Evolutionary conservation across 768 basidiomycete species (phyloP).

Genomic region (Pulveroboletus sp.): DNA sequence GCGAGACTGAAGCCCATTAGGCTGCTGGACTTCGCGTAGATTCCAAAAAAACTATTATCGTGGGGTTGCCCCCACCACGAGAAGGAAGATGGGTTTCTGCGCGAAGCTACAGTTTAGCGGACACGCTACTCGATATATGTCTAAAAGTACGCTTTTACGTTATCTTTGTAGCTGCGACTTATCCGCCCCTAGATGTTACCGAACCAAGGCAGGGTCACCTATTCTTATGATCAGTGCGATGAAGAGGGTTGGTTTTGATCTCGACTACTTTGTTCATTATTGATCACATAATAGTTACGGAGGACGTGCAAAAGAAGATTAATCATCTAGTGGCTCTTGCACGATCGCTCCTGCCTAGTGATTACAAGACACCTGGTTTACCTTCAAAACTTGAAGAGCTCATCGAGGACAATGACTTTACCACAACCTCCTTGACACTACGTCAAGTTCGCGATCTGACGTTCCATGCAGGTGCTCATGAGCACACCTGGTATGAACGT

Average conservation of each 20-base stretch:
- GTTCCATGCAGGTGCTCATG: slow-evolving; percentile 32
- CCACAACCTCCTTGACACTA: slow-evolving; percentile 28
- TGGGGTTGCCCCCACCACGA: slow-evolving; percentile 41
- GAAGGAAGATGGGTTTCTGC: slow-evolving; percentile 32
- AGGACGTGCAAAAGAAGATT: slow-evolving; percentile 35
- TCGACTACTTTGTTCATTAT: not conserved
- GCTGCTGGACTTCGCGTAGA: slow-evolving; percentile 39
- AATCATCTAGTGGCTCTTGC: slow-evolving; percentile 40
- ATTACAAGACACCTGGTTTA: slow-evolving; percentile 28
- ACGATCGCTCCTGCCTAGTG: slow-evolving; percentile 36
- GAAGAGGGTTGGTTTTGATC: slow-evolving; percentile 16
- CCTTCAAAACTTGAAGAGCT: slow-evolving; percentile 30
- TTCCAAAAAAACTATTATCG: slow-evolving; percentile 36
- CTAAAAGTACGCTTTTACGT: slow-evolving; percentile 29
- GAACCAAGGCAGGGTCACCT: slow-evolving; percentile 32
- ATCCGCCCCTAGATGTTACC: slow-evolving; percentile 37
- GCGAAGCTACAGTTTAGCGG: slow-evolving; percentile 42
- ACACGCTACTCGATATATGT: slow-evolving; percentile 35
- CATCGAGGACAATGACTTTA: slow-evolving; percentile 31
- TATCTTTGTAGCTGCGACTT: not conserved
- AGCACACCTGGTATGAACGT: slow-evolving; percentile 39
- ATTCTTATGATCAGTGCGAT: slow-evolving; percentile 21
- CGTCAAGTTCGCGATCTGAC: slow-evolving; percentile 37
- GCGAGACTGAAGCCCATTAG: slow-evolving; percentile 19
- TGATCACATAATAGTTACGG: slow-evolving; percentile 22